A percentile compares a stretch with the other conserved stretches of the same genome.
phyloP scores from a whole-genome alignment of 139 green algal species.

The Coelastrella sp. region DNA sequence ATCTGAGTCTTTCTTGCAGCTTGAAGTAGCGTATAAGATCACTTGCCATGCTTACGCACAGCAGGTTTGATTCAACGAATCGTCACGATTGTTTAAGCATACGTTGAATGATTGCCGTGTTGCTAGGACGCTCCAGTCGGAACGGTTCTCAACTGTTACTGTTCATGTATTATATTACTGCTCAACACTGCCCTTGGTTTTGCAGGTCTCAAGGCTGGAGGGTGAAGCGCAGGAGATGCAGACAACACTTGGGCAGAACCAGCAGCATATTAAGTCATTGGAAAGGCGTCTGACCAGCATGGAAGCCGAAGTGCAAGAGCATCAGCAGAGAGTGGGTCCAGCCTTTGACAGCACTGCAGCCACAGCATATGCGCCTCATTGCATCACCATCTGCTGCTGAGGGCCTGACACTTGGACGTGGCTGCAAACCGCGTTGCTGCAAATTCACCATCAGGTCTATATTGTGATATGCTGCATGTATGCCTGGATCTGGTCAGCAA shows the following conservation, averaged over 20 bases:
- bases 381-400: not conserved
- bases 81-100: too few species aligned
- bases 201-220: conserved; percentile 62
- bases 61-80: conserved; percentile 36
- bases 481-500: too few species aligned
- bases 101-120: too few species aligned
- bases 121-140: not conserved
- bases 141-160: not conserved
- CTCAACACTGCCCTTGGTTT: not conserved
- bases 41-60: conserved; percentile 50
- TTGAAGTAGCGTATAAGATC: conserved; percentile 62
- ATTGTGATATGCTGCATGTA: too few species aligned
- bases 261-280: conserved; percentile 59
- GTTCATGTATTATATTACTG: not conserved
- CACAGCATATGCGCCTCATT: not conserved
- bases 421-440: too few species aligned
- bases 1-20: conserved; percentile 46
- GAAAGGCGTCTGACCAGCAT: conserved; percentile 55
- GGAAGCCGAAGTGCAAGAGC: conserved; percentile 65
- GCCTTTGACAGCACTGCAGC: not conserved
- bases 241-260: conserved; percentile 56
- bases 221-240: conserved; percentile 62
- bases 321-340: conserved; percentile 19
- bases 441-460: too few species aligned
- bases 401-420: too few species aligned